phyloP scores from a whole-genome alignment of 768 basidiomycete species.

The Tylopilus sp. region DNA sequence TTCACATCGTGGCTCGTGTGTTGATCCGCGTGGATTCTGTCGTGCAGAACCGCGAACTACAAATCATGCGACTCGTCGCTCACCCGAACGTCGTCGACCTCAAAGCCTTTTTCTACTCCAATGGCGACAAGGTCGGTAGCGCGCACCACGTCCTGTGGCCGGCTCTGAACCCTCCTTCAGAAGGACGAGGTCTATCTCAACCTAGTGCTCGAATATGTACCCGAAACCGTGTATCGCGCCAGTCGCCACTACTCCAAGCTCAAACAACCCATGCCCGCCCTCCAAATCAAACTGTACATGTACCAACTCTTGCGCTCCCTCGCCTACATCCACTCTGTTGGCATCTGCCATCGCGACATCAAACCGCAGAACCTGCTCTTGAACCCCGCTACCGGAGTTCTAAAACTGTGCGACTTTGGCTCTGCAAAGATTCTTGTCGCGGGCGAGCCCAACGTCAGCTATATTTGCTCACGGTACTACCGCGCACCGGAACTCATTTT shows the following conservation, averaged over 20 bases:
- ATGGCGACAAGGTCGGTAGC: slow-evolving; percentile 89
- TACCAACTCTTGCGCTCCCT: slow-evolving; percentile 97
- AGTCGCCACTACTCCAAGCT: slow-evolving; percentile 99
- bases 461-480: slow-evolving; percentile 99
- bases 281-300: slow-evolving; percentile 99
- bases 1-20: background rate
- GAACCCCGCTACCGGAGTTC: slow-evolving; percentile 93
- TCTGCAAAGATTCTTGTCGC: slow-evolving; percentile 98
- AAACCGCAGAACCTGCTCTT: slow-evolving; percentile 98
- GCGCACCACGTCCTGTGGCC: slow-evolving; percentile 2
- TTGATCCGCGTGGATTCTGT: slow-evolving; percentile 10
- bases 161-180: slow-evolving; percentile 38
- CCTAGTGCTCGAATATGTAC: slow-evolving; percentile 98
- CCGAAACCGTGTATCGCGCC: slow-evolving; percentile 98
- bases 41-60: slow-evolving; percentile 92
- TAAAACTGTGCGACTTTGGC: slow-evolving; percentile 99
- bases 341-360: slow-evolving; percentile 99
- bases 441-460: slow-evolving; percentile 98
- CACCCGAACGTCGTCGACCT: slow-evolving; percentile 99
- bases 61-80: slow-evolving; percentile 96
- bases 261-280: slow-evolving; percentile 99
- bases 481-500: slow-evolving; percentile 99
- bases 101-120: slow-evolving; percentile 98
- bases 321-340: slow-evolving; percentile 98
- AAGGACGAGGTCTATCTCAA: slow-evolving; percentile 99